These are phyloP conservation scores for Apophysomyces variabilis DNA, from an alignment of 371 early-diverging fungal genomes.

Conservation along the genomic window DNA sequence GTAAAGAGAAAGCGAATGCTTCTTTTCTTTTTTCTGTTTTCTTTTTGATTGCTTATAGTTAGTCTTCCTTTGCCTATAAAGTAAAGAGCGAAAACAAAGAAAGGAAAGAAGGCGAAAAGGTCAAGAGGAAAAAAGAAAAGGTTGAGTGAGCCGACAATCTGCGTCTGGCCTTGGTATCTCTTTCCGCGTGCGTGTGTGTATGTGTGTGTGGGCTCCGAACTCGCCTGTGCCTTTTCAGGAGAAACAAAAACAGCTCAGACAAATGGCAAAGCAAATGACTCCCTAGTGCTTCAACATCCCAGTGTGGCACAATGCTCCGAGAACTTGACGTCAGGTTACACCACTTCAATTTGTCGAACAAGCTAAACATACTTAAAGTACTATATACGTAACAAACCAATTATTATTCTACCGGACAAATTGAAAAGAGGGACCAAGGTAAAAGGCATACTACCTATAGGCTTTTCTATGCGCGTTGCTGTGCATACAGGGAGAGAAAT, in stretches of 20 bases:
- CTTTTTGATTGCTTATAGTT: not conserved
- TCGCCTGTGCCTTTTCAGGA: not conserved
- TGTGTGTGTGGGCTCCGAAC: no score
- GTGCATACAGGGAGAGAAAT: no score
- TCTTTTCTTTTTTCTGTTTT: no score
- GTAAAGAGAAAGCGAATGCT: no score
- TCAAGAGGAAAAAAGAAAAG: not conserved
- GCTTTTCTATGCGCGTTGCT: no score
- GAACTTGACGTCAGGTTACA: constrained; percentile 3
- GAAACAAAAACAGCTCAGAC: not conserved
- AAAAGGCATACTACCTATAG: no score
- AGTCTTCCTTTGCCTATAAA: not conserved
- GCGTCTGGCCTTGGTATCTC: no score
- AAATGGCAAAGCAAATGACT: no score
- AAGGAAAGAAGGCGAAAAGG: not conserved
- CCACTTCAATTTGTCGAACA: not conserved
- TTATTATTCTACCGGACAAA: no score
- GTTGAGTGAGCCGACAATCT: not conserved
- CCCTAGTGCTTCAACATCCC: not conserved
- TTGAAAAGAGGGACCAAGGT: no score
- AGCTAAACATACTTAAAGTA: not conserved
- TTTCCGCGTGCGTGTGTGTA: no score
- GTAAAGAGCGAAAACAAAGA: constrained; percentile 9
- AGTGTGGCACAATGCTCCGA: constrained; percentile 6
- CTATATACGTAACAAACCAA: no score